Base-by-base conservation (phyloP, 2,329 filamentous ascomycete species). In the Rugonectria rugulosa region DNA sequence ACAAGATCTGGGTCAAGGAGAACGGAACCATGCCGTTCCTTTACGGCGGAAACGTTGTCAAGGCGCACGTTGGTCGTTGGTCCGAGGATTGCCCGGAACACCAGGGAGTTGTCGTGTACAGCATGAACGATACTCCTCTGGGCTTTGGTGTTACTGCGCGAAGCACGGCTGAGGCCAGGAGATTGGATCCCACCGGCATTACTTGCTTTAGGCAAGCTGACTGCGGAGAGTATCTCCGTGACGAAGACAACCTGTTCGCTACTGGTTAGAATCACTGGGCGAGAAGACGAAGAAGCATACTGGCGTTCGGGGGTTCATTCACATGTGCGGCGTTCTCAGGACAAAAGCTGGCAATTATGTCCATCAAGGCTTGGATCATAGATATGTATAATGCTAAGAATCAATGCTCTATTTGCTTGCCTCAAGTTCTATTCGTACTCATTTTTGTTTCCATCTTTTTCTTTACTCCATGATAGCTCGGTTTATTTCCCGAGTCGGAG, bases 11-110 rank as follows among this genome's bases (percentile, higher is more conserved):
- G 92, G 88, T 99, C 65, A 96, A 96, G 77, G 85, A 88, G 56
- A 98, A 98, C 76, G 95, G 95, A 64, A 93, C 96, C 70, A 97
- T 97, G 92, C 94, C 95, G 1, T 98, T 96, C 74, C 78, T 99
- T 41, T 99, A 98, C 76, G 95, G 95, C 48, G 91, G 91, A 53
- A 93, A 98, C 74, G 82, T 96, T 47, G 86, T 96, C 65, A 84
- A 84, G 72, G 81, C 81, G 8, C 81, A 84, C 68, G 85, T 95
- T 15, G 91, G 91, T 17, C 79, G 92, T 59, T 94, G 90, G 88
- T 90, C 87, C 34, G 92, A 97, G 69, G 94, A 98, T 78, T 93
- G 90, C 68, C 93, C 94, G 0, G 92, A 96, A 76, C 93, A 98
- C 75, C 88, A 92, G 68, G 95, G 95, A 36, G 88, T 97, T 11